A percentile compares a stretch with the other conserved stretches of the same genome.
phyloP scores from a whole-genome alignment of 306 rosid species.

The Prunus armeniaca region DNA sequence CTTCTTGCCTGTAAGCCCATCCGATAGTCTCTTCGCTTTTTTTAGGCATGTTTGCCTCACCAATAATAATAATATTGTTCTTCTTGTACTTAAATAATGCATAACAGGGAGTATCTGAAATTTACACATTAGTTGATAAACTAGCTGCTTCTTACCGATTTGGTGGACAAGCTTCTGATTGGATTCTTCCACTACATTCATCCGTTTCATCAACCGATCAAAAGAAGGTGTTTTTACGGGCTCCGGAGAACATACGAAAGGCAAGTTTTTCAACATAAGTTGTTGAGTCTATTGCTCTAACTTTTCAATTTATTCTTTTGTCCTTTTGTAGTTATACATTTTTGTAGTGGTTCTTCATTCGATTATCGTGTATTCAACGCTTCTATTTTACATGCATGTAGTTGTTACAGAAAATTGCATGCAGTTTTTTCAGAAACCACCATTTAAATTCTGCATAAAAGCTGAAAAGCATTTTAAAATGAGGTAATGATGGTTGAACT shows the following conservation, averaged over 20 bases:
- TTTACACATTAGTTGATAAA: slow-evolving; percentile 64
- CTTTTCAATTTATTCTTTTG: background rate
- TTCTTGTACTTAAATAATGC: background rate
- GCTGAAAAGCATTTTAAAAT: background rate
- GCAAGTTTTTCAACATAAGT: slow-evolving; percentile 33
- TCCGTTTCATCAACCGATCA: slow-evolving; percentile 73
- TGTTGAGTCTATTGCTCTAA: slow-evolving; percentile 6
- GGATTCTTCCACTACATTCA: slow-evolving; percentile 93
- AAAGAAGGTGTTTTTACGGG: slow-evolving; percentile 74
- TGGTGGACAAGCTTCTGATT: slow-evolving; percentile 86
- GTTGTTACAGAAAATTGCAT: background rate
- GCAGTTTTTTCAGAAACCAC: background rate
- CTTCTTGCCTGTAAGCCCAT: slow-evolving; percentile 79
- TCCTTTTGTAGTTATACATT: background rate
- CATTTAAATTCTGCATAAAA: background rate
- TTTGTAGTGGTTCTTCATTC: background rate
- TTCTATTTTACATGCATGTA: background rate
- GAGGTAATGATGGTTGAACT: background rate
- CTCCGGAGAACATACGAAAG: slow-evolving; percentile 81
- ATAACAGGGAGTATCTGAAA: slow-evolving; percentile 79
- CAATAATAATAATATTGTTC: background rate
- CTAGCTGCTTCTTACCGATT: slow-evolving; percentile 76
- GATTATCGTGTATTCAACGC: background rate
- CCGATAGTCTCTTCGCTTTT: slow-evolving; percentile 23
- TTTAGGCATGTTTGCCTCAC: background rate